Base-by-base conservation (phyloP, 2,329 filamentous ascomycete species). In the Ascochyta pisi region DNA sequence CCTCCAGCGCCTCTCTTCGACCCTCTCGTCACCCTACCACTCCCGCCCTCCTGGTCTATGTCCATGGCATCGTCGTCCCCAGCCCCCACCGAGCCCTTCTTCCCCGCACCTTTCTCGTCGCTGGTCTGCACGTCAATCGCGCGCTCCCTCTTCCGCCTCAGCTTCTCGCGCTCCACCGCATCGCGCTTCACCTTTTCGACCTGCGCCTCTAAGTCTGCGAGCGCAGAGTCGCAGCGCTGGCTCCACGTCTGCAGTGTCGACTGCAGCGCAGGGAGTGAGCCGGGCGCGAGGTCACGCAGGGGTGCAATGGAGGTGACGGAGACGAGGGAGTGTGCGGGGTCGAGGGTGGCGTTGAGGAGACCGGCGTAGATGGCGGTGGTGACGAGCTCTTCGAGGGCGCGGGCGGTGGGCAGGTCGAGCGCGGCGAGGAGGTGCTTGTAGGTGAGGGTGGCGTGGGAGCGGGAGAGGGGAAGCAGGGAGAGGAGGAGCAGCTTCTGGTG, bases 301-400 rank as follows among this genome's bases (percentile, higher is more conserved):
- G 95, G 90, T 0, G 93, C 87, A 29, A 97, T 87, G 58, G 90
- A 89, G 46, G 88, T 89, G 50, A 98, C 87, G 70, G 89, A 85
- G 22, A 98, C 89, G 57, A 84, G 83, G 31, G 89, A 86, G 51
- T 88, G 83, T 54, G 86, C 85, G 4, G 93, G 91, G 71, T 97
- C 91, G 52, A 99, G 88, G 37, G 91, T 93, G 6, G 89, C 94
- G 35, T 85, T 84, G 44, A 99, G 79, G 2, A 99, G 85, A 37
- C 89, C 90, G 6, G 89, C 87, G 79, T 97, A 98, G 71, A 97
- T 89, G 66, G 92, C 90, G 34, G 87, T 87, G 65, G 94, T 95
- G 64, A 98, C 87, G 57, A 97, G 85, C 63, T 89, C 86, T 80
- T 99, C 95, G 50, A 99, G 86, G 40, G 90, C 86, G 38, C 89